Conservation (phyloP, 495 filamentous ascomycete genomes). For the Aspergillus panamensis region DNA sequence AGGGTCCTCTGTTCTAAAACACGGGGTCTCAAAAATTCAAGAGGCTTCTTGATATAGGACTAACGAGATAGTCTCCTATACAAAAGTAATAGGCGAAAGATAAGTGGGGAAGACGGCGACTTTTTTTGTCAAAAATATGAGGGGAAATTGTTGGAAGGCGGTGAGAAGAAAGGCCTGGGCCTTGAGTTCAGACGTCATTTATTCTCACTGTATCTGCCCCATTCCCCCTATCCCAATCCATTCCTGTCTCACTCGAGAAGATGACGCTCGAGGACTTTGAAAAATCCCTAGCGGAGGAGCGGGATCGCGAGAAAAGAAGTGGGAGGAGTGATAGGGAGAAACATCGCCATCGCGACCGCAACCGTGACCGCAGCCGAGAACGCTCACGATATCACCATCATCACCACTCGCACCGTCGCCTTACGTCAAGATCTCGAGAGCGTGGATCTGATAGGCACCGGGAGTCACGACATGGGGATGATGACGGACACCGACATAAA, state of each 20-base stretch:
- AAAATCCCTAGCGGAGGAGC: conserved; percentile 44
- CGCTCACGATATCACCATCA: conserved; percentile 37
- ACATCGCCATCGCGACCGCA: conserved; percentile 32
- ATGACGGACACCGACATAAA: conserved; percentile 53
- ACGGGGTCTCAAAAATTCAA: not conserved
- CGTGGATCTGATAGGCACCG: conserved; percentile 30
- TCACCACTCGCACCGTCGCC: conserved; percentile 43
- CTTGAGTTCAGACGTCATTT: conserved; percentile 29
- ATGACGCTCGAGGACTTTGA: conserved; percentile 57
- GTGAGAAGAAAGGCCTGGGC: conserved; percentile 30
- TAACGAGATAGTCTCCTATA: not conserved
- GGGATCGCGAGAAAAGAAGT: conserved; percentile 38
- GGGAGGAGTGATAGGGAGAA: conserved; percentile 37
- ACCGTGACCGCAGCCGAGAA: conserved; percentile 41
- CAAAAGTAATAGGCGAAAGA: not conserved
- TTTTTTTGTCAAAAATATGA: conserved; percentile 35
- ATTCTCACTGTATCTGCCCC: conserved; percentile 14
- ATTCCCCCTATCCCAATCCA: conserved; percentile 5
- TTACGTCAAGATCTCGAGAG: conserved; percentile 45
- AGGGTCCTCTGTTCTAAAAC: not conserved
- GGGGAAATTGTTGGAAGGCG: conserved; percentile 28
- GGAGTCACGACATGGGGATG: conserved; percentile 36
- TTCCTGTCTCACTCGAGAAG: conserved; percentile 11
- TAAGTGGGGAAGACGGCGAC: conserved; percentile 15
- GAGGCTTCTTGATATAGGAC: not conserved